Base-by-base conservation (phyloP, 2,329 filamentous ascomycete species). In the Pseudopyrenochaeta lycopersici region DNA sequence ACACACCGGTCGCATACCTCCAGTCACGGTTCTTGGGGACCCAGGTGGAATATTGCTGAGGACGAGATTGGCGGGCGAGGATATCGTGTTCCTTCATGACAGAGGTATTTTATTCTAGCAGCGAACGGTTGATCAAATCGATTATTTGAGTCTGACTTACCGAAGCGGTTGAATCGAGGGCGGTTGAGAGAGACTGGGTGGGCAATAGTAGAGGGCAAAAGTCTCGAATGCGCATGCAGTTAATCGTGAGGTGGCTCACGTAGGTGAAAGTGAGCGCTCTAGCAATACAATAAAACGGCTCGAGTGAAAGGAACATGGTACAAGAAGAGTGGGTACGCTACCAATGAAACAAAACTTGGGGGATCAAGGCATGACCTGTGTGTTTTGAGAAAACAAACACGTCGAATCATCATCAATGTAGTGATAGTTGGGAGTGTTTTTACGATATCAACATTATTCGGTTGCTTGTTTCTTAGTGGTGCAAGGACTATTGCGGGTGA, bases 11-110 rank as follows among this genome's bases (percentile, higher is more conserved):
- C 7, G 39, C 43, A 14, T 54, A 58, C 17, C 59, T 54, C 60
- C 64, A 64, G 45, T 66, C 63, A 45, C 61, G 59, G 17, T 15
- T 54, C 12, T 30, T 52, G 9, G 57, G 59, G 2, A 55, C n/a
- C 49, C 46, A 59, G 5, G 39, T 54, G 0, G 58, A 63, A 33
- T 60, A 40, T 7, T 48, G 56, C 33, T 66, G 61, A 5, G 63
- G 58, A 4, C 60, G 63, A 4, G 57, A 53, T 1, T 58, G 52
- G 40, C 53, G 55, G 14, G 45, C 43, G 21, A 67, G 55, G 7
- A 63, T 61, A 18, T 65, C 56, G 21, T 38, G 43, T 44, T 54
- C 47, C 11, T 46, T 52, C 36, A 49, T 52, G 15, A 50, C 6
- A 20, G 4, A 6, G 20, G 17, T 21, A 23, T 11, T 23, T 2